Evolutionary conservation across 495 filamentous ascomycete species (phyloP), one percentile per base, ranked within the genome.

Genomic region (Aspergillus asperescens): DNA sequence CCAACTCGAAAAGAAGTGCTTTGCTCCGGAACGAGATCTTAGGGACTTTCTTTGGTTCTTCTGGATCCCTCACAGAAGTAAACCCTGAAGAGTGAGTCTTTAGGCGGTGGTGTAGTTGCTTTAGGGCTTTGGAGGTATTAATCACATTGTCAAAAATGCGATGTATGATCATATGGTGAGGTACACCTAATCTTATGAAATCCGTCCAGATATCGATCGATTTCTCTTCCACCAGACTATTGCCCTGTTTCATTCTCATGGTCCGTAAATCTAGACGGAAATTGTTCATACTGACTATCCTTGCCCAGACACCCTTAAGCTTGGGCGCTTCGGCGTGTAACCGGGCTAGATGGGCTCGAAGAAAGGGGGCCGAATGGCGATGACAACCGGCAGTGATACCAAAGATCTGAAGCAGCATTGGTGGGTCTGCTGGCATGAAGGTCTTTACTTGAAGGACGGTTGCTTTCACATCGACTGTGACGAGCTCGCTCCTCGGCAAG

Each of bases 81-180:
- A 96, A 91, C 48, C 96, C 90, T 51, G 88, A 85, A n/a, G 81
- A 85, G 2, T 84, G 85, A 1, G 86, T 94, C 58, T 81, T 83
- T 71, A 97, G 95, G 7, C 90, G 82, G 67, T 96, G 87, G 60
- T 93, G 88, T 13, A 99, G 81, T 57, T 96, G 92, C 60, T 93
- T 79, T 41, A 83, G 79, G 13, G 93, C 86, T 61, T 99, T 99
- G 43, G 85, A 73, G 1, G 86, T 84, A 62, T 96, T 97, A 56
- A 87, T 80, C 41, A 93, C 70, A 60, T 97, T 99, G 66, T 99
- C 93, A 10, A 93, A 85, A 49, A 99, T 83, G 56, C 87, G 85
- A 67, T 96, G 86, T 57, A 96, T 77, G 3, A 96, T 82, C 65
- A 97, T 79, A 58, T 95, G 89, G 71, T 97, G 90, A n/a, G 93